phyloP scores from a whole-genome alignment of 2,329 filamentous ascomycete species.

The Dactylonectria macrodidyma region DNA sequence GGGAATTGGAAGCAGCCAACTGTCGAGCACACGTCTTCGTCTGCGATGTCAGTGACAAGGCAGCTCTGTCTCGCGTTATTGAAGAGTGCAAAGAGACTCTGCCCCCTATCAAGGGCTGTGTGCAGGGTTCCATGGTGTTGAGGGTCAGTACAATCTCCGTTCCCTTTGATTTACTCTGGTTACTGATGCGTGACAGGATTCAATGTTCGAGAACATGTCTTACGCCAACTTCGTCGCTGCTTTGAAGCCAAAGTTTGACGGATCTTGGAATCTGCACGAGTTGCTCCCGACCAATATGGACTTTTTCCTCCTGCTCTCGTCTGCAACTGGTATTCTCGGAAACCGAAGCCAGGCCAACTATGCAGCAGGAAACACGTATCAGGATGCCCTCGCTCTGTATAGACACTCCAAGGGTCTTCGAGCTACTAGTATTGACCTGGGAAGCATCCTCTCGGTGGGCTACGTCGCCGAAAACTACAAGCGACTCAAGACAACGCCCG shows the following conservation, averaged over 20 bases:
- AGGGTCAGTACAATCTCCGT: background rate
- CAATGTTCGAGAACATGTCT: constrained; percentile 3
- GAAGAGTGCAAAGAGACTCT: background rate
- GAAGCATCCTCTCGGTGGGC: too few relatives aligned
- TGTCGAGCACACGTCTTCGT: background rate
- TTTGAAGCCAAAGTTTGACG: background rate
- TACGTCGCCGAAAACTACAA: too few relatives aligned
- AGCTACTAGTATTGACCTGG: constrained; percentile 10
- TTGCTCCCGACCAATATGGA: constrained; percentile 4
- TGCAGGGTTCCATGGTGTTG: constrained; percentile 5
- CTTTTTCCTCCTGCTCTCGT: constrained; percentile 27
- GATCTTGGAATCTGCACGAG: constrained; percentile 3
- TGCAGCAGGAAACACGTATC: constrained; percentile 20
- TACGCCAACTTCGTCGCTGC: background rate
- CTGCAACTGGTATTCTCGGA: constrained; percentile 9
- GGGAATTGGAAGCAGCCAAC: background rate
- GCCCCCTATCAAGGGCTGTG: constrained; percentile 4
- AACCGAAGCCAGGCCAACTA: constrained; percentile 25
- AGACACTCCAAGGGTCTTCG: constrained; percentile 7
- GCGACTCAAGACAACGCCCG: too few relatives aligned
- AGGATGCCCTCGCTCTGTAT: constrained; percentile 15
- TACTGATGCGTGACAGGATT: background rate
- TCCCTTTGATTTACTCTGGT: background rate
- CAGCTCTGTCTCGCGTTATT: background rate
- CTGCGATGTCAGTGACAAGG: background rate